Conservation (phyloP, 2,329 filamentous ascomycete genomes). For the Epichloe festucae region DNA sequence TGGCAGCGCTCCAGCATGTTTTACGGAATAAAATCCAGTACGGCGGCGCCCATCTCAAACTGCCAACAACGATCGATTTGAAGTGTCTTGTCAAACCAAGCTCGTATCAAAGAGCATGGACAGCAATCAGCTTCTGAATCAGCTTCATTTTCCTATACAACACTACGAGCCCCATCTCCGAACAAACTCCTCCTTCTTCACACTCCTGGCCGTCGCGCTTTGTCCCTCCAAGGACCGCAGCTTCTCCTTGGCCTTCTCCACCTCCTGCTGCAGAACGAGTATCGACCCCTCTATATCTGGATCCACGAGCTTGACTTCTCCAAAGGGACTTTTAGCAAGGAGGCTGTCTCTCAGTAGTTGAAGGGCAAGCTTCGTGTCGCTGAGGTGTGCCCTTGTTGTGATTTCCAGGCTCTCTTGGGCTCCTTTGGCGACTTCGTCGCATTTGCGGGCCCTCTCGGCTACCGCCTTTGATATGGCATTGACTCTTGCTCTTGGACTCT, state of each 20-base stretch:
- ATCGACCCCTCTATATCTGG: constrained; percentile 39
- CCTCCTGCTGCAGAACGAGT: constrained; percentile 31
- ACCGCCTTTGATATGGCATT: constrained; percentile 23
- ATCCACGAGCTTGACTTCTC: constrained; percentile 36
- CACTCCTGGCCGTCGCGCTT: constrained; percentile 25
- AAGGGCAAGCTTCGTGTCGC: constrained; percentile 34
- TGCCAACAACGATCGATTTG: no score
- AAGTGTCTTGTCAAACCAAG: no score
- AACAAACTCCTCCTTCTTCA: constrained; percentile 35
- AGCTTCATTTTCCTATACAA: no score
- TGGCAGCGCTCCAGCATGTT: no score
- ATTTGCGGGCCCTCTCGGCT: constrained; percentile 28
- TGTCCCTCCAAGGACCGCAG: constrained; percentile 26
- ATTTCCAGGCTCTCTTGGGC: constrained; percentile 39
- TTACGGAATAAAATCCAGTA: no score
- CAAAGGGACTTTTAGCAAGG: constrained; percentile 38
- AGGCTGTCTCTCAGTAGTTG: constrained; percentile 38
- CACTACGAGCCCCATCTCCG: constrained; percentile 17
- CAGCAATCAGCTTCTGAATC: no score
- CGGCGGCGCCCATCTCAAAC: no score
- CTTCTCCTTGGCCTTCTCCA: constrained; percentile 25
- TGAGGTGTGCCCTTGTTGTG: constrained; percentile 26
- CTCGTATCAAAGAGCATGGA: no score
- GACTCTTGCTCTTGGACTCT: constrained; percentile 14
- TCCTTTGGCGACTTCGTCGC: constrained; percentile 28